Conservation (phyloP, 106 monocot genomes). For the Vanilla planifolia region DNA sequence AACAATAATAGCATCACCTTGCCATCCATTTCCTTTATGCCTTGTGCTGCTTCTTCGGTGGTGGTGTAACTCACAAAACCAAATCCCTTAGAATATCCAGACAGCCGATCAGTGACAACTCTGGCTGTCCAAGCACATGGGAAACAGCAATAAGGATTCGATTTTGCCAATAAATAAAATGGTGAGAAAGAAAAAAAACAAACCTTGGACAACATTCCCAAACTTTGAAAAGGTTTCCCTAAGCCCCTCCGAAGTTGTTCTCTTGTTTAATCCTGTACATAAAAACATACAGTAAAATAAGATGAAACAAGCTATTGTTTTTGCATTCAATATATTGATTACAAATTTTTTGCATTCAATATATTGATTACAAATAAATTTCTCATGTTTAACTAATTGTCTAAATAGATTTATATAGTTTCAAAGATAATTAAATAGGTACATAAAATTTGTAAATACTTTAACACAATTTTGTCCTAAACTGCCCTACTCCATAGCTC, state of each 20-base stretch:
- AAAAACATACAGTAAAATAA: too few species aligned
- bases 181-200: slow-evolving; percentile 2
- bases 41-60: slow-evolving; percentile 46
- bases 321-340: too few species aligned
- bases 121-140: slow-evolving; percentile 29
- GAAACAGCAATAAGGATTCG: neutral
- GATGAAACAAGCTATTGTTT: too few species aligned
- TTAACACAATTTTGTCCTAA: too few species aligned
- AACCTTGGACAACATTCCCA: slow-evolving; percentile 60
- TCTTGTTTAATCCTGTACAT: slow-evolving; percentile 55
- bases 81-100: slow-evolving; percentile 72
- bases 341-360: too few species aligned
- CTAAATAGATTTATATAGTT: too few species aligned
- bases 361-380: too few species aligned
- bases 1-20: slow-evolving; percentile 23
- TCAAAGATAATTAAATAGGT: too few species aligned
- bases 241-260: slow-evolving; percentile 68
- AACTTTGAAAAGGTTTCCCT: slow-evolving; percentile 57
- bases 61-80: slow-evolving; percentile 63
- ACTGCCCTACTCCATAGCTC: too few species aligned
- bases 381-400: too few species aligned
- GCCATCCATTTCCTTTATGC: slow-evolving; percentile 74
- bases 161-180: neutral
- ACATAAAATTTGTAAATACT: too few species aligned
- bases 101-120: slow-evolving; percentile 56